Evolutionary conservation across 139 green algal species (phyloP).

Genomic region (Zygnema cylindricum): DNA sequence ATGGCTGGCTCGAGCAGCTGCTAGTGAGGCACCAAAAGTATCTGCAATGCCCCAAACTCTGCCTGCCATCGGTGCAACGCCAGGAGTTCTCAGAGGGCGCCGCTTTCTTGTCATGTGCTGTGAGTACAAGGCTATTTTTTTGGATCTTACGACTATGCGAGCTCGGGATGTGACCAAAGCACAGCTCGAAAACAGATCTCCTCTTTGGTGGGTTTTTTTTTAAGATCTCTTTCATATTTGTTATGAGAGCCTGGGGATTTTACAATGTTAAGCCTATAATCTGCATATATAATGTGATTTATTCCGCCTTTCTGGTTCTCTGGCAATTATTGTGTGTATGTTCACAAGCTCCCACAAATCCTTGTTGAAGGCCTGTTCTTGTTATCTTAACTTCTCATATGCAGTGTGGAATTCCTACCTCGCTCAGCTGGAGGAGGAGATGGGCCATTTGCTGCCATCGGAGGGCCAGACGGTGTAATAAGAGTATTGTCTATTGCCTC

Average conservation of each 20-base stretch:
- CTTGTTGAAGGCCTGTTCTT: too few relatives aligned
- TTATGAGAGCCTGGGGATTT: too few relatives aligned
- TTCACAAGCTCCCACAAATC: too few relatives aligned
- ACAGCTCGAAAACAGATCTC: slow-evolving; percentile 50
- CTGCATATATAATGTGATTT: neutral
- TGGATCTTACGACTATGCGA: slow-evolving; percentile 53
- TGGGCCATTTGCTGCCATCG: slow-evolving; percentile 56
- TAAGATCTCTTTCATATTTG: too few relatives aligned
- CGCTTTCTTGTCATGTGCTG: slow-evolving; percentile 58
- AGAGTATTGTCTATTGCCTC: slow-evolving; percentile 52
- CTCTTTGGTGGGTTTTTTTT: slow-evolving; percentile 39
- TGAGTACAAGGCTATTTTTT: slow-evolving; percentile 54
- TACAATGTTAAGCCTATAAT: neutral
- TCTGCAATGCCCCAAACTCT: neutral
- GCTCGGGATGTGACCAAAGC: slow-evolving; percentile 48
- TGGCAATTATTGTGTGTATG: too few relatives aligned
- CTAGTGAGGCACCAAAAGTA: slow-evolving; percentile 36
- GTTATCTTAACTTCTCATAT: too few relatives aligned
- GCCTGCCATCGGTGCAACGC: slow-evolving; percentile 29
- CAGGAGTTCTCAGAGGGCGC: slow-evolving; percentile 43
- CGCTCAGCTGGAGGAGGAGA: neutral
- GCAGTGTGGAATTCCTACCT: slow-evolving; percentile 58
- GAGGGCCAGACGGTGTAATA: slow-evolving; percentile 49
- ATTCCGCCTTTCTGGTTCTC: neutral
- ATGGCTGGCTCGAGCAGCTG: slow-evolving; percentile 29